Evolutionary conservation across 345 rosid species (phyloP).

Genomic region (Ceriops decandra): DNA sequence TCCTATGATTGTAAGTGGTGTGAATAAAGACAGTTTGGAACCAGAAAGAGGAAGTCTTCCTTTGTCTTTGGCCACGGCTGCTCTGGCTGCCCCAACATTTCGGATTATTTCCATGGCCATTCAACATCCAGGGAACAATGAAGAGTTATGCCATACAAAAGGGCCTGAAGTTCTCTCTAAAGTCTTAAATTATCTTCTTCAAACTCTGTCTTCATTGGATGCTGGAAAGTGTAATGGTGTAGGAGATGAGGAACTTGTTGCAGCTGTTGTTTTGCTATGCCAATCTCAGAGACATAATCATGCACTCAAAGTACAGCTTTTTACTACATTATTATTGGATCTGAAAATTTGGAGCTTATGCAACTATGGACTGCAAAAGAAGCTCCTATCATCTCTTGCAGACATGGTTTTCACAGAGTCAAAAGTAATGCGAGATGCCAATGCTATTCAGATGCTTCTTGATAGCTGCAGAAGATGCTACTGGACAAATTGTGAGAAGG

Average conservation of each 20-base stretch:
- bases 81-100: conserved; percentile 89
- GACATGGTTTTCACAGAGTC: conserved; percentile 99
- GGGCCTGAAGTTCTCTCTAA: conserved; percentile 93
- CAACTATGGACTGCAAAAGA: conserved; percentile 95
- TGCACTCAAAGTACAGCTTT: conserved; percentile 91
- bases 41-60: conserved; percentile 60
- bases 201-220: conserved; percentile 65
- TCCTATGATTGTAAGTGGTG: conserved; percentile 74
- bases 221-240: conserved; percentile 58
- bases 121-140: conserved; percentile 85
- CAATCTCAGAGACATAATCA: conserved; percentile 84
- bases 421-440: conserved; percentile 82
- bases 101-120: conserved; percentile 77
- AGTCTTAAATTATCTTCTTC: conserved; percentile 80
- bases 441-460: conserved; percentile 97
- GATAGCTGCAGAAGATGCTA: conserved; percentile 99
- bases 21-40: conserved; percentile 68
- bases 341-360: conserved; percentile 94
- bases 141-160: conserved; percentile 67
- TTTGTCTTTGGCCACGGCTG: conserved; percentile 55
- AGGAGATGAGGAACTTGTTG: conserved; percentile 93
- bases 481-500: conserved; percentile 84
- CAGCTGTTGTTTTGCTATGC: conserved; percentile 89
- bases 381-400: conserved; percentile 87
- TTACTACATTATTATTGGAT: conserved; percentile 80